These are phyloP conservation scores for Sordaria brevicollis DNA, from an alignment of 495 filamentous ascomycete species.

Conservation along the genomic window DNA sequence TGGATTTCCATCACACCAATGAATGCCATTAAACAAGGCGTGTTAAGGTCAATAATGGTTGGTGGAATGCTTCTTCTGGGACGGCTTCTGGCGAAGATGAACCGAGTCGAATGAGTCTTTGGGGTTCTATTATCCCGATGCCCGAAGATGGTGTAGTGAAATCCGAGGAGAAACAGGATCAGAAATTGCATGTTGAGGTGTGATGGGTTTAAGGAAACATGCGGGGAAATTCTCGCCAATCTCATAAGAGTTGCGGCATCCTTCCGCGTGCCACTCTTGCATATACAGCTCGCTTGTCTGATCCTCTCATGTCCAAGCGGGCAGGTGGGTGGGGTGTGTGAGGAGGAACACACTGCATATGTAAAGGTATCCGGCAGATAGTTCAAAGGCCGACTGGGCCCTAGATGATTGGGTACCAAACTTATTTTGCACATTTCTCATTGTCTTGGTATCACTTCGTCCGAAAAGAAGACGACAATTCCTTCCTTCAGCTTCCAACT, in stretches of 20 bases:
- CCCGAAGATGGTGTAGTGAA: not conserved
- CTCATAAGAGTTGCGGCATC: not conserved
- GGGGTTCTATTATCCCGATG: not conserved
- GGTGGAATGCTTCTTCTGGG: not conserved
- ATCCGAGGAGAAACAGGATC: not conserved
- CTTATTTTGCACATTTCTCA: not conserved
- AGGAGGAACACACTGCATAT: not conserved
- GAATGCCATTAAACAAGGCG: not conserved
- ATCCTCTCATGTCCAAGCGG: not conserved
- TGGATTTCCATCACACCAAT: not conserved
- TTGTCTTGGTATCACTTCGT: no score
- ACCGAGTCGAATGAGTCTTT: not conserved
- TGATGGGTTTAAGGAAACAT: not conserved
- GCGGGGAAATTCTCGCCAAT: not conserved
- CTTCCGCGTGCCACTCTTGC: not conserved
- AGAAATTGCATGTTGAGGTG: not conserved
- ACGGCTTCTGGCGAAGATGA: not conserved
- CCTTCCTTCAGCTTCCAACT: not conserved
- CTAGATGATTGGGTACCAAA: not conserved
- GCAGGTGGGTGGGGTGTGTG: not conserved
- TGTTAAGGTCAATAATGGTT: not conserved
- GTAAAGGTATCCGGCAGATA: not conserved
- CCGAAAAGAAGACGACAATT: not conserved
- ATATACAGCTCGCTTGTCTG: not conserved
- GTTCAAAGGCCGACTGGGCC: not conserved